These are phyloP conservation scores for Tulasnella calospora DNA, from an alignment of 768 basidiomycete genomes.

Conservation along the genomic window DNA sequence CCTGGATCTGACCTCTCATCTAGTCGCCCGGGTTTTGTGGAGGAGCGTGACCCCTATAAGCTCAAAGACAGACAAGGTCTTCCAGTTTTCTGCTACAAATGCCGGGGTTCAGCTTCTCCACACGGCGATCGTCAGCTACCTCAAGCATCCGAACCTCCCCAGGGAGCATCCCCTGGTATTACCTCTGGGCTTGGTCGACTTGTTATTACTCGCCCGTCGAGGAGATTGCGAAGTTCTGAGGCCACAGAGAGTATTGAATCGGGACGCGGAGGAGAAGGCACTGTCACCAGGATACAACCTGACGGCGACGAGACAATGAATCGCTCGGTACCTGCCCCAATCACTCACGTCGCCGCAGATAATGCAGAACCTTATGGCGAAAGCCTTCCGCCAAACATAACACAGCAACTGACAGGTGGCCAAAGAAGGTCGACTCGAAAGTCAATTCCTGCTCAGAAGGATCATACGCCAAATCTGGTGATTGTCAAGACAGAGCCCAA, in stretches of 20 bases:
- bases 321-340: neutral
- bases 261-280: neutral
- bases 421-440: neutral
- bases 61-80: slow-evolving; percentile 78
- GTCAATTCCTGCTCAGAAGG: neutral
- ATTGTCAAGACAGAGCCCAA: neutral
- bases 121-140: neutral
- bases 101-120: slow-evolving; percentile 64
- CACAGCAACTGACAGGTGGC: neutral
- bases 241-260: neutral
- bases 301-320: neutral
- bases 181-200: neutral
- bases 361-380: neutral
- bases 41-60: slow-evolving; percentile 85
- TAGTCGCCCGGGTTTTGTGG: slow-evolving; percentile 81
- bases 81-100: slow-evolving; percentile 85
- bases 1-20: slow-evolving; percentile 17
- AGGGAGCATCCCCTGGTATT: neutral
- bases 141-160: neutral
- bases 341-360: neutral
- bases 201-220: neutral
- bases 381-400: neutral
- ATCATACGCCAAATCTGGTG: neutral
- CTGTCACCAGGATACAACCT: neutral
- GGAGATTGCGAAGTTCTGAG: neutral